phyloP scores from a whole-genome alignment of 805 yeast species.

The Kuraishia piskuri region DNA sequence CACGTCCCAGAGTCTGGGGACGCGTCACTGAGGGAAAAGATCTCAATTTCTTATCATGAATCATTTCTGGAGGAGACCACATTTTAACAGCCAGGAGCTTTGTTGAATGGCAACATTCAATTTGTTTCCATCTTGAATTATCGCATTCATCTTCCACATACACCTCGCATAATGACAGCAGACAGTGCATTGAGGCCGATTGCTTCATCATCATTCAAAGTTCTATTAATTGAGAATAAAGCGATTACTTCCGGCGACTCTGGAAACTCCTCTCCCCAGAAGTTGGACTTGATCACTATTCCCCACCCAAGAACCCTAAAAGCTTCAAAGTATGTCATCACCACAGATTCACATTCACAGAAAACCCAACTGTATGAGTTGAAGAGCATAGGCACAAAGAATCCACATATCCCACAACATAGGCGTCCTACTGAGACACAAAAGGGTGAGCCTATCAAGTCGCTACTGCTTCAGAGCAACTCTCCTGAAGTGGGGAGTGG shows the following conservation, averaged over 20 bases:
- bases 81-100: too few relatives aligned
- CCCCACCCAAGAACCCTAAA: neutral
- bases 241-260: neutral
- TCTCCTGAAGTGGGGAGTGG: conserved; percentile 9
- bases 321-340: neutral
- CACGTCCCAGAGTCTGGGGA: neutral
- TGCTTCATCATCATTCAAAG: neutral
- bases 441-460: conserved; percentile 29
- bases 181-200: neutral
- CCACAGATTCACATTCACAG: neutral
- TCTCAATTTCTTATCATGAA: too few relatives aligned
- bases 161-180: neutral
- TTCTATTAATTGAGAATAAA: neutral
- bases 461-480: conserved; percentile 23
- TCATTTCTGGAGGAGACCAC: neutral
- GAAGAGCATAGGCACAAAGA: conserved; percentile 27
- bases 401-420: conserved; percentile 22
- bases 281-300: neutral
- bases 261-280: neutral
- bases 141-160: neutral
- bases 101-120: too few relatives aligned
- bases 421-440: conserved; percentile 19
- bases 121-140: too few relatives aligned
- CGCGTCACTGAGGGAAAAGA: neutral
- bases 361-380: conserved; percentile 27